Conservation (phyloP, 176 grass and related monocot genomes). For the Aechmea fasciata region DNA sequence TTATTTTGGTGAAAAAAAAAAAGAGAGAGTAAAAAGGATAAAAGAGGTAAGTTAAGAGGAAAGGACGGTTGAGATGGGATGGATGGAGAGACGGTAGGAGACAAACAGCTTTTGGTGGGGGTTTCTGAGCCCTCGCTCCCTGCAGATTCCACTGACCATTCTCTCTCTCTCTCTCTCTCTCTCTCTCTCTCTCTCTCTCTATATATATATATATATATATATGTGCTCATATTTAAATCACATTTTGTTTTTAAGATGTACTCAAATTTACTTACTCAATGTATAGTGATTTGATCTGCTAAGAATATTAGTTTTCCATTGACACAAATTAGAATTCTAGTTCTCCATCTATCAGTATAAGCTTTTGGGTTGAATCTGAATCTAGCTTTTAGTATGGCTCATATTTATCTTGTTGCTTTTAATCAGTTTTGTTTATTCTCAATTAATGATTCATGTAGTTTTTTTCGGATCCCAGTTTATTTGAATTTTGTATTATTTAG, state of each 20-base stretch:
- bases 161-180: not conserved
- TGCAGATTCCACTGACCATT: slow-evolving; percentile 30
- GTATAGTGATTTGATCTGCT: not conserved
- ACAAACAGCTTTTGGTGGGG: slow-evolving; percentile 32
- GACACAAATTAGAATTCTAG: too few relatives aligned
- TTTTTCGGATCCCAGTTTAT: too few relatives aligned
- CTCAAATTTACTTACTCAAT: not conserved
- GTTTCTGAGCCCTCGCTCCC: slow-evolving; percentile 13
- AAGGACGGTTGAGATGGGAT: not conserved
- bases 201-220: too few relatives aligned
- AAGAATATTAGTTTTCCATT: too few relatives aligned
- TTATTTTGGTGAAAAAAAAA: not conserved
- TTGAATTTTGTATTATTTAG: too few relatives aligned
- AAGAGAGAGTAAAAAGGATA: not conserved
- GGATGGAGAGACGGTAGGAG: slow-evolving; percentile 2
- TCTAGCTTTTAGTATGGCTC: too few relatives aligned
- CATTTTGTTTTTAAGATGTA: not conserved
- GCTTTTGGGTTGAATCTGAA: too few relatives aligned
- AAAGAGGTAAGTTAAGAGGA: not conserved
- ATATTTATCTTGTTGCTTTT: too few relatives aligned
- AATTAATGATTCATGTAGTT: too few relatives aligned
- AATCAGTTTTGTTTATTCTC: too few relatives aligned
- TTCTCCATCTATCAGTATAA: too few relatives aligned
- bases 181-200: not conserved
- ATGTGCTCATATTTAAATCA: too few relatives aligned